Percentiles rank a stretch among this genome's conserved stretches.
Evolutionary conservation across 208 protist genomes (phyloP).

Genomic region (Tetramitus jugosus): DNA sequence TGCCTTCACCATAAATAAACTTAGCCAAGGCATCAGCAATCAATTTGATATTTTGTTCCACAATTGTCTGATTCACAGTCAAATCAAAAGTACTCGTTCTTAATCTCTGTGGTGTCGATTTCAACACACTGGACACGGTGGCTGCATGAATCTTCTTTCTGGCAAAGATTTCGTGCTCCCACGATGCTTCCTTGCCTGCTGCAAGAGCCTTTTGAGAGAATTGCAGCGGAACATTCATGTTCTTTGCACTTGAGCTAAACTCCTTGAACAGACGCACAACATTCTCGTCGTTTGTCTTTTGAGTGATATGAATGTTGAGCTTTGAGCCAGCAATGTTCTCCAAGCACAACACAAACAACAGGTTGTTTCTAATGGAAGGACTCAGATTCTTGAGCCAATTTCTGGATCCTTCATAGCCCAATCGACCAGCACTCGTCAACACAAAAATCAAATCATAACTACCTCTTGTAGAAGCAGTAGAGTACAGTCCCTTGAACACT

Average conservation of each 20-base stretch:
- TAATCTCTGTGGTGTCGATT: not conserved
- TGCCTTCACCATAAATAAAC: not conserved
- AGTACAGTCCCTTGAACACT: constrained; percentile 4
- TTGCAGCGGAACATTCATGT: not conserved
- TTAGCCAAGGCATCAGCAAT: not conserved
- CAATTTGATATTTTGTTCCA: not conserved
- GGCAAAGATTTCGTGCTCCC: constrained; percentile 19
- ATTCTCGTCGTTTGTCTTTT: constrained; percentile 1
- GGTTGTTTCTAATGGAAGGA: not conserved
- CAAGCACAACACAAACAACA: constrained; percentile 6
- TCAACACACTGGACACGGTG: not conserved
- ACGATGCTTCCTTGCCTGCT: not conserved
- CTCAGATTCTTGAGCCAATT: not conserved
- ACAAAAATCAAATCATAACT: constrained; percentile 20
- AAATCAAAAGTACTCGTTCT: not conserved
- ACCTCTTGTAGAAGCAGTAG: not conserved
- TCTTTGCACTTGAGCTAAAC: not conserved
- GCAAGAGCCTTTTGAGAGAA: not conserved
- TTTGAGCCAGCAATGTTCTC: not conserved
- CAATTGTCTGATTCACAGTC: not conserved
- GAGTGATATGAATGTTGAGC: not conserved
- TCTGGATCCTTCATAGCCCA: constrained; percentile 1
- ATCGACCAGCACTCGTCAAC: constrained; percentile 7
- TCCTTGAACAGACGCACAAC: not conserved
- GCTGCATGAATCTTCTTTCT: not conserved